Evolutionary conservation across 768 basidiomycete genomes (phyloP).

Genomic region (Pisolithus marmoratus): DNA sequence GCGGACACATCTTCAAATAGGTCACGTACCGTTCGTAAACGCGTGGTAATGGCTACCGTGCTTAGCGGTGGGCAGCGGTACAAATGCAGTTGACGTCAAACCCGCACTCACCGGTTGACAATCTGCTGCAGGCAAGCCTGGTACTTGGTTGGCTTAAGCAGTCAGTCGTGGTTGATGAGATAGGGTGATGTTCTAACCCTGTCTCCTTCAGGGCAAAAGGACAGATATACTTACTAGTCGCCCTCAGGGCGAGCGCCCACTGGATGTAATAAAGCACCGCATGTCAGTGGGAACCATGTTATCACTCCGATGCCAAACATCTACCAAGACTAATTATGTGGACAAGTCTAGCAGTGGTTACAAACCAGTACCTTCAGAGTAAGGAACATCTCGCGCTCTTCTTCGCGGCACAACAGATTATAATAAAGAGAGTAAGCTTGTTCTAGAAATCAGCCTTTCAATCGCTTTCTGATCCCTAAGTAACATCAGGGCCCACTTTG

Average conservation of each 20-base stretch:
- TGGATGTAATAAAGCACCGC: slow-evolving; percentile 32
- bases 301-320: slow-evolving; percentile 41
- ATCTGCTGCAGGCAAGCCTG: slow-evolving; percentile 4
- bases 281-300: slow-evolving; percentile 40
- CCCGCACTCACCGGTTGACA: slow-evolving; percentile 18
- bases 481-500: no score
- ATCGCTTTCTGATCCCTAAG: no score
- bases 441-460: no score
- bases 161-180: no score
- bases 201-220: no score
- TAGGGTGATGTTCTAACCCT: no score
- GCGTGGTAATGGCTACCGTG: slow-evolving; percentile 13
- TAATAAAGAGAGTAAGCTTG: slow-evolving; percentile 49
- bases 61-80: slow-evolving; percentile 12
- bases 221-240: no score
- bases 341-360: no score
- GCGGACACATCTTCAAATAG: slow-evolving; percentile 27
- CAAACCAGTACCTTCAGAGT: slow-evolving; percentile 32
- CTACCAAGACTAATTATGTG: no score
- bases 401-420: slow-evolving; percentile 52
- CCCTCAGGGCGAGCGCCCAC: slow-evolving; percentile 1
- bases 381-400: slow-evolving; percentile 58
- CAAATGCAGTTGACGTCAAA: no score
- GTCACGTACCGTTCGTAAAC: neutral
- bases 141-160: no score